phyloP scores from a whole-genome alignment of 108 stramenopile genomes.

The Parietichytrium sp. region DNA sequence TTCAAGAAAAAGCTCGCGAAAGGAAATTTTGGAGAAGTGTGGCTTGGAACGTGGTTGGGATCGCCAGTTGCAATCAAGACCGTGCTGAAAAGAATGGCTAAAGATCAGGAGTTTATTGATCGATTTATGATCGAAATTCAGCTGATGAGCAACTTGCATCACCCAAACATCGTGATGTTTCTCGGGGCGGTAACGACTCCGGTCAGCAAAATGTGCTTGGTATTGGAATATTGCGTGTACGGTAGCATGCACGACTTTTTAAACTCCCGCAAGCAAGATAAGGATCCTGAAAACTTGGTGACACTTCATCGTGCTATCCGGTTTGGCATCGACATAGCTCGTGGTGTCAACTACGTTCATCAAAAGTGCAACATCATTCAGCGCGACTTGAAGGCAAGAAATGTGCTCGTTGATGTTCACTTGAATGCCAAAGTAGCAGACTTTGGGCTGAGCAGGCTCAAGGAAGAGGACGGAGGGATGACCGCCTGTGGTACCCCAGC shows the following conservation, averaged over 20 bases:
- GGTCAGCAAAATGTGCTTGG: slow-evolving; percentile 36
- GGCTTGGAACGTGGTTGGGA: slow-evolving; percentile 14
- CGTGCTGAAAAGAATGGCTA: slow-evolving; percentile 17
- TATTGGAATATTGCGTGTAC: slow-evolving; percentile 45
- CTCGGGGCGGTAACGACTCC: slow-evolving; percentile 43
- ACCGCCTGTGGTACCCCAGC: slow-evolving; percentile 47
- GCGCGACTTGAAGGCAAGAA: slow-evolving; percentile 39
- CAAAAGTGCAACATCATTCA: slow-evolving; percentile 20
- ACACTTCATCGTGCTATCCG: slow-evolving; percentile 8
- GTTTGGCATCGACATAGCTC: slow-evolving; percentile 18
- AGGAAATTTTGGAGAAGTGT: slow-evolving; percentile 25
- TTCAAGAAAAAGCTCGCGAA: slow-evolving; percentile 39
- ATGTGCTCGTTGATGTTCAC: slow-evolving; percentile 13
- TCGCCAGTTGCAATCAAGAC: slow-evolving; percentile 31
- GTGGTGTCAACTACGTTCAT: slow-evolving; percentile 33
- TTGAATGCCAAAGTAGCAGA: slow-evolving; percentile 38
- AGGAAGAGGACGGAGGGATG: slow-evolving; percentile 7
- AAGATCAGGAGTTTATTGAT: slow-evolving; percentile 32
- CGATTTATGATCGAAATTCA: slow-evolving; percentile 17
- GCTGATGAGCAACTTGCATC: slow-evolving; percentile 42
- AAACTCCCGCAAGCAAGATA: slow-evolving; percentile 9
- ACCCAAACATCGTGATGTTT: slow-evolving; percentile 45
- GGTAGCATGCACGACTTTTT: slow-evolving; percentile 38
- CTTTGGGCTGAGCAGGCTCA: slow-evolving; percentile 19
- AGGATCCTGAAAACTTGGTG: background rate